Conservation (phyloP, 345 rosid species). For the Sapria himalayana region DNA sequence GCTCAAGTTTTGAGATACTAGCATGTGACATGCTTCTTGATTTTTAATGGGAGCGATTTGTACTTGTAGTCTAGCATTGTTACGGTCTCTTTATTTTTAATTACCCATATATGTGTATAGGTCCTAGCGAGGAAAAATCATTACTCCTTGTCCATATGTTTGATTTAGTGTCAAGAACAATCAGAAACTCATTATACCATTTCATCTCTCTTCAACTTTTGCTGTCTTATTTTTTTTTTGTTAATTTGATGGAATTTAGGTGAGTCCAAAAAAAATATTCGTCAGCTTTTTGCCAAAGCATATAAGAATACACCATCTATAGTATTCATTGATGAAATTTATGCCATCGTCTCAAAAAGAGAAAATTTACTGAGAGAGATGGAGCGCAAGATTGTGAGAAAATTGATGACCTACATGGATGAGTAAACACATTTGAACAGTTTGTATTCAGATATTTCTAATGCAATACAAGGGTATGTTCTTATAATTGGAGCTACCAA, state of each 20-base stretch:
- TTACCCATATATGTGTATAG: background rate
- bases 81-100: background rate
- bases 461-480: slow-evolving; percentile 31
- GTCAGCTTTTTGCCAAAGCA: slow-evolving; percentile 73
- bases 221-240: slow-evolving; percentile 1
- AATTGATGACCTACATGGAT: slow-evolving; percentile 89
- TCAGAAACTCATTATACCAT: background rate
- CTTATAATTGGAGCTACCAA: slow-evolving; percentile 93
- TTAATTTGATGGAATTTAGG: slow-evolving; percentile 20
- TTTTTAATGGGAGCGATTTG: no score
- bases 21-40: no score
- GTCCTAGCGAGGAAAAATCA: background rate
- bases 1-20: no score
- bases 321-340: slow-evolving; percentile 85
- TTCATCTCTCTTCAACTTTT: background rate
- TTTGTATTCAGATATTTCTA: slow-evolving; percentile 13
- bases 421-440: no score
- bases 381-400: slow-evolving; percentile 85
- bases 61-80: no score
- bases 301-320: slow-evolving; percentile 68
- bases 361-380: slow-evolving; percentile 75
- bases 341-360: slow-evolving; percentile 83
- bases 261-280: slow-evolving; percentile 69
- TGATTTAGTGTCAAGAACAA: background rate
- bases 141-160: background rate